Base-by-base conservation (phyloP, 495 filamentous ascomycete species). In the Penicillium lagena region DNA sequence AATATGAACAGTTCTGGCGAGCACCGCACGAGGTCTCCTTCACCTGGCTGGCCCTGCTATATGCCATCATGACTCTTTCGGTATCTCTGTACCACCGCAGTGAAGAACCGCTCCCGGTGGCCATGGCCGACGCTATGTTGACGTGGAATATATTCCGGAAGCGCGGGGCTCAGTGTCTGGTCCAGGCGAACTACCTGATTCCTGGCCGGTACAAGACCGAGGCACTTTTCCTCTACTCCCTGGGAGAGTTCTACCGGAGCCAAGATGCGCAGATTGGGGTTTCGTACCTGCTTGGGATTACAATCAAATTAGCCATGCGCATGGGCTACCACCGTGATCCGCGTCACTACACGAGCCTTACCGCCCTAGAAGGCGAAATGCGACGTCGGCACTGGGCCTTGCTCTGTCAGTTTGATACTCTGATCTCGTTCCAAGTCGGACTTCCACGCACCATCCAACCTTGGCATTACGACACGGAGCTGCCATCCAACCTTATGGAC, bases 281-380 rank as follows among this genome's bases (percentile, higher is more conserved):
- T 13, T 63, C 63, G 1, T 59, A 64, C 17, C 50, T 76, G 0
- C 40, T 73, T 2, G 64, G 67, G 8, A 64, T 67, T 12, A 53
- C 60, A 10, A 59, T 69, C 35, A 59, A 63, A 31, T 50, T 73
- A 9, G 65, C 71, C 7, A 64, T 73, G 61, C 59, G 62, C 33
- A 73, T 66, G 58, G 71, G 71, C 7, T 73, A 71, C 37, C 70
- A 75, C 43, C 60, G 71, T 7, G 70, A 75, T 45, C 48, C 70
- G 1, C 56, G 47, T 13, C 59, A 68, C 22, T 73, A 64, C 17
- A 57, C 56, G 29, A 59, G 44, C 17, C 53, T 76, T 7, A 65
- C 68, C 1, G 46, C 53, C 1, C 63, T 59, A 12, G 66, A 70
- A 15, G 65, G 68, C 1, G 72, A 76, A 47, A 72, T 76, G 65